Base-by-base conservation (phyloP, 1,284 basidiomycete species). In the Schizophyllum commune region DNA sequence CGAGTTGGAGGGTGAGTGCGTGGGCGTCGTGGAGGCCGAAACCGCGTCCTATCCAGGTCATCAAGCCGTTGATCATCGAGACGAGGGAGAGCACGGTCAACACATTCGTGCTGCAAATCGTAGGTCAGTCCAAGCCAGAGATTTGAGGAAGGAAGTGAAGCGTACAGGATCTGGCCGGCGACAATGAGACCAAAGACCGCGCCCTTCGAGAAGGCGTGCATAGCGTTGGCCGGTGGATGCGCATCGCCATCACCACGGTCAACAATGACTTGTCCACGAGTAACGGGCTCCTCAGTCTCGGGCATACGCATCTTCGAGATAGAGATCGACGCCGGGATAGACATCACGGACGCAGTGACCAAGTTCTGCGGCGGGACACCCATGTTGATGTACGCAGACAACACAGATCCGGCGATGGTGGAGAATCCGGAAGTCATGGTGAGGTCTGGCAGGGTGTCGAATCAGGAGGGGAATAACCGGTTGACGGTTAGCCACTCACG, bases 341-440 rank as follows among this genome's bases (percentile, higher is more conserved):
- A 91, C 94, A 96, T 96, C 66, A 96, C 89, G 9, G 91, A 94
- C 4, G 94, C 91, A 5, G 94, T 94, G 68, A 96, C 81, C 32
- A 96, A 80, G 73, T 92, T 93, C 73, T 87, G 83, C 17, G 92
- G 75, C 33, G 90, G 88, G 51, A 96, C 90, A 61, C 94, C 94
- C 64, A 95, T 76, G 60, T 74, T 77, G 68, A 96, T 90, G 74
- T 96, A 96, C 54, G 92, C 93, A 60, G 83, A 79, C 61, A 96
- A 80, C 17, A 96, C 93, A 60, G 92, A 92, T 57, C 94, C 94
- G 60, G 94, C 88, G 67, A 96, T 96, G 59, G 93, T 94, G 8
- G 93, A 91, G 76, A 94, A 93, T 52, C 93, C 94, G 62, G 92
- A 95, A 39, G 91, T 92, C 88, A 96, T 92, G 60, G 88, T 84